Conservation (phyloP, 2,329 filamentous ascomycete genomes). For the Penicillium sp. region DNA sequence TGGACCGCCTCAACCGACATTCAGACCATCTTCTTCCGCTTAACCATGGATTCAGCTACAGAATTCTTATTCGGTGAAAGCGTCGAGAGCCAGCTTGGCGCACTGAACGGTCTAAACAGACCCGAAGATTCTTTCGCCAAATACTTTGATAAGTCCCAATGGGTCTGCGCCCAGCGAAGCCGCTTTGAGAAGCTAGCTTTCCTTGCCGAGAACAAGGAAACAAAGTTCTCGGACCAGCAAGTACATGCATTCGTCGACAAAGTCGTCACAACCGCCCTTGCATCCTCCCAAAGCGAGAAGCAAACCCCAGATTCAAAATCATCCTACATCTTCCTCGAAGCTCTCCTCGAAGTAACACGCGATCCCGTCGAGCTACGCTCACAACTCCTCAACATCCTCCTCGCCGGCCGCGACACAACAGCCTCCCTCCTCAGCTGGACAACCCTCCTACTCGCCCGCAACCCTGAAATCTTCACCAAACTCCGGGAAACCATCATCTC, state of each 20-base stretch:
- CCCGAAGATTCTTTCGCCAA: slow-evolving; percentile 46
- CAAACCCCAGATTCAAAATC: slow-evolving; percentile 30
- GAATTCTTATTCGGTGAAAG: slow-evolving; percentile 81
- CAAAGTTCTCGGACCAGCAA: slow-evolving; percentile 34
- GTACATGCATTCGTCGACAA: slow-evolving; percentile 48
- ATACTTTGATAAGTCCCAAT: slow-evolving; percentile 39
- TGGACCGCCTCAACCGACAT: slow-evolving; percentile 62
- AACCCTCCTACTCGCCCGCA: slow-evolving; percentile 45
- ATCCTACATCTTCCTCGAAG: slow-evolving; percentile 52
- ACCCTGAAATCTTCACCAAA: slow-evolving; percentile 38
- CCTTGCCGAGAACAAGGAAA: slow-evolving; percentile 33
- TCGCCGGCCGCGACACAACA: slow-evolving; percentile 57
- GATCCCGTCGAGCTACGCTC: slow-evolving; percentile 50
- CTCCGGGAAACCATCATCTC: slow-evolving; percentile 35
- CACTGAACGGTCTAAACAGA: slow-evolving; percentile 47
- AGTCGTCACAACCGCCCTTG: slow-evolving; percentile 45
- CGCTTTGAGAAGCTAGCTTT: slow-evolving; percentile 30
- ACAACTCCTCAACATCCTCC: slow-evolving; percentile 52
- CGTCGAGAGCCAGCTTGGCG: slow-evolving; percentile 55
- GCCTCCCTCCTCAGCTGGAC: slow-evolving; percentile 47
- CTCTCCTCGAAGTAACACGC: slow-evolving; percentile 46
- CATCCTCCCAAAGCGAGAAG: slow-evolving; percentile 23
- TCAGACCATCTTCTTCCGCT: slow-evolving; percentile 76
- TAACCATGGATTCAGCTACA: slow-evolving; percentile 79
- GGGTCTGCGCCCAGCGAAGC: slow-evolving; percentile 28